Conservation (phyloP, 2,329 filamentous ascomycete genomes). For the Sarocladium oryzae region DNA sequence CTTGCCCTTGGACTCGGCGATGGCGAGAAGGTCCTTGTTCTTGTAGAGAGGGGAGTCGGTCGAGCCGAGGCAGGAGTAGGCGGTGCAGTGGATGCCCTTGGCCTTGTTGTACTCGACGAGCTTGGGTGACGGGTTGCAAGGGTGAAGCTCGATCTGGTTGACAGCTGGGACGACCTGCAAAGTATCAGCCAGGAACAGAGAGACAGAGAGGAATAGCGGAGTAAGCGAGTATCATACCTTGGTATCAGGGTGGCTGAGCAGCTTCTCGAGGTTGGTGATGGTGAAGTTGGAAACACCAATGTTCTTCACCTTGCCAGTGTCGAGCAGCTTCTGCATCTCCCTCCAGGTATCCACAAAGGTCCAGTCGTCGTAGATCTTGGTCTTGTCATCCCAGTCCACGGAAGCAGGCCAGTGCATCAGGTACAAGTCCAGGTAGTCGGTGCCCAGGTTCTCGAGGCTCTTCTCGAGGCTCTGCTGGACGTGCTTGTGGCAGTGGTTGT, state of each 20-base stretch:
- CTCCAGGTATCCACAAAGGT: slow-evolving; percentile 65
- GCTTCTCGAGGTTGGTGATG: slow-evolving; percentile 71
- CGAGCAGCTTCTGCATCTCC: slow-evolving; percentile 64
- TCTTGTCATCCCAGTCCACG: slow-evolving; percentile 53
- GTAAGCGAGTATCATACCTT: slow-evolving; percentile 71
- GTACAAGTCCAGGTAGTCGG: slow-evolving; percentile 64
- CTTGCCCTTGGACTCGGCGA: slow-evolving; percentile 62
- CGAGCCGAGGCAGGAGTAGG: slow-evolving; percentile 68
- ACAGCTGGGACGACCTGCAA: slow-evolving; percentile 54
- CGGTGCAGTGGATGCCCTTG: slow-evolving; percentile 70
- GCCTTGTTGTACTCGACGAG: slow-evolving; percentile 64
- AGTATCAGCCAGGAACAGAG: slow-evolving; percentile 15
- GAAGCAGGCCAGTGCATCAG: slow-evolving; percentile 68
- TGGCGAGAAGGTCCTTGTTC: slow-evolving; percentile 53
- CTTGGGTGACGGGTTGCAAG: slow-evolving; percentile 75
- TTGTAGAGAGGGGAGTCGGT: slow-evolving; percentile 65
- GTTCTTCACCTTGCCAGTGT: slow-evolving; percentile 65
- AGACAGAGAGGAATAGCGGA: slow-evolving; percentile 59
- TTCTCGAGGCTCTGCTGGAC: slow-evolving; percentile 55
- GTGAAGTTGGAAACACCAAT: slow-evolving; percentile 86
- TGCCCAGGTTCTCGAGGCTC: slow-evolving; percentile 54
- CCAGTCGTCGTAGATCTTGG: slow-evolving; percentile 70
- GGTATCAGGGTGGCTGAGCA: slow-evolving; percentile 62
- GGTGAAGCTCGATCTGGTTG: slow-evolving; percentile 79
- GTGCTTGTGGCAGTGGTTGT: slow-evolving; percentile 72